Percentiles rank a stretch among this genome's conserved stretches.
Evolutionary conservation across 2,329 filamentous ascomycete genomes (phyloP).

Genomic region (Aureobasidium sp.): DNA sequence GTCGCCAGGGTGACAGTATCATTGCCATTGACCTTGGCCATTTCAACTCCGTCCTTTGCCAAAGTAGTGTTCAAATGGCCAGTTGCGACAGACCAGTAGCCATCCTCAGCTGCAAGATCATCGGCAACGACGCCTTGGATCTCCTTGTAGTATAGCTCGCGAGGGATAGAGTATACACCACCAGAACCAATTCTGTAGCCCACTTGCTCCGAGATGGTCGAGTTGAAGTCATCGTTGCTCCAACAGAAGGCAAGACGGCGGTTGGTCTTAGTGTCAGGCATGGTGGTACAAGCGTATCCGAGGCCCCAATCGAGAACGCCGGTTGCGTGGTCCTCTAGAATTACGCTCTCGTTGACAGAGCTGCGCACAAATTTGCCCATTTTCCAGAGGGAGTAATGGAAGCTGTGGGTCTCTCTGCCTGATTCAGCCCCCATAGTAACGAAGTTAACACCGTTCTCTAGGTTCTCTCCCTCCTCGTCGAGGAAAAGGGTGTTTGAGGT

Average conservation of each 20-base stretch:
- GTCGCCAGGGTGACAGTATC: constrained; percentile 1
- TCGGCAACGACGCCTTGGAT: constrained; percentile 5
- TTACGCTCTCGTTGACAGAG: not conserved
- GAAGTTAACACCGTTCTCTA: not conserved
- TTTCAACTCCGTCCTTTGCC: not conserved
- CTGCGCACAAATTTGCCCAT: constrained; percentile 6
- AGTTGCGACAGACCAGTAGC: constrained; percentile 9
- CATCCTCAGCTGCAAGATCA: not conserved
- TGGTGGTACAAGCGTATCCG: constrained; percentile 4
- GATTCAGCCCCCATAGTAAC: constrained; percentile 10
- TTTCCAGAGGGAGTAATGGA: constrained; percentile 5
- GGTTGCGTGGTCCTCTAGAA: constrained; percentile 7
- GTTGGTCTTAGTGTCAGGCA: constrained; percentile 2
- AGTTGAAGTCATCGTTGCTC: constrained; percentile 12
- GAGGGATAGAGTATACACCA: constrained; percentile 6
- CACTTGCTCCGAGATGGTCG: not conserved
- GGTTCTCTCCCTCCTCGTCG: constrained; percentile 1
- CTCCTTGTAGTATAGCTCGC: constrained; percentile 11
- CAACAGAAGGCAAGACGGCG: constrained; percentile 9
- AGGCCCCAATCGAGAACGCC: constrained; percentile 13
- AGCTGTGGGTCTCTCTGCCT: constrained; percentile 7
- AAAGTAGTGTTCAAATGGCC: not conserved
- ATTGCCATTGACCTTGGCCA: not conserved
- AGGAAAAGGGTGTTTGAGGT: constrained; percentile 4
- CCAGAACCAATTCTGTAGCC: not conserved